Evolutionary conservation across 495 filamentous ascomycete genomes (phyloP), one percentile per base, ranked within the genome.

Genomic region (Aspergillus steynii): DNA sequence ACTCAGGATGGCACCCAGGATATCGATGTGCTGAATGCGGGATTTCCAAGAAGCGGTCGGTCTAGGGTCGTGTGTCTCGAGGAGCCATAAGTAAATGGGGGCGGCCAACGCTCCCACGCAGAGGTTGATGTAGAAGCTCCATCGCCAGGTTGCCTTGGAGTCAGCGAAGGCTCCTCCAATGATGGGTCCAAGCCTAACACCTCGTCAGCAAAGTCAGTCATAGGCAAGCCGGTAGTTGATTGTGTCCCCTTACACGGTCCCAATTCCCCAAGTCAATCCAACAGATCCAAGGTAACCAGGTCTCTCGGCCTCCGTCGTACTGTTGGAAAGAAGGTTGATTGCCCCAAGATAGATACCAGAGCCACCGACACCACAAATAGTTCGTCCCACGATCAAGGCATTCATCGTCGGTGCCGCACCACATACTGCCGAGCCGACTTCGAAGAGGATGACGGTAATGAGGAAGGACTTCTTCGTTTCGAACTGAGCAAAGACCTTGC

Each of bases 11-110:
- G 59, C 56, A 2, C 73, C 73, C 5, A 74, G 9, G 15, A 45
- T 65, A 58, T 79, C 76, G n/a, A 78, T 46, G 20, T 79, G 42
- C 15, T 31, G 29, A 2, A n/a, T 0, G 6, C 34, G 78, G 58
- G 42, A 58, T 25, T 32, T 49, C 15, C 26, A 5, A 45, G 52
- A 79, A 27, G 1, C 70, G 49, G 74, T 73, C 0, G 75, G 74
- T 5, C 65, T 69, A 1, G 84, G 80, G 60, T 83, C 74, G 56
- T 76, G 67, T 12, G 70, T 64, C 0, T 83, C 83, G 5, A 88
- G 65, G 34, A 84, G 58, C 65, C 86, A 81, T 42, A 88, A 5
- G 64, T 83, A 88, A 49, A 82, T 75, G 0, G 87, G 87, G 0
- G 78, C 71, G 29, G 77, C 79, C 2, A 77, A 58, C 7, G 65